Percentiles rank a stretch among this genome's conserved stretches.
Evolutionary conservation across 2,329 filamentous ascomycete genomes (phyloP).

Genomic region (Aspergillus luchuensis): DNA sequence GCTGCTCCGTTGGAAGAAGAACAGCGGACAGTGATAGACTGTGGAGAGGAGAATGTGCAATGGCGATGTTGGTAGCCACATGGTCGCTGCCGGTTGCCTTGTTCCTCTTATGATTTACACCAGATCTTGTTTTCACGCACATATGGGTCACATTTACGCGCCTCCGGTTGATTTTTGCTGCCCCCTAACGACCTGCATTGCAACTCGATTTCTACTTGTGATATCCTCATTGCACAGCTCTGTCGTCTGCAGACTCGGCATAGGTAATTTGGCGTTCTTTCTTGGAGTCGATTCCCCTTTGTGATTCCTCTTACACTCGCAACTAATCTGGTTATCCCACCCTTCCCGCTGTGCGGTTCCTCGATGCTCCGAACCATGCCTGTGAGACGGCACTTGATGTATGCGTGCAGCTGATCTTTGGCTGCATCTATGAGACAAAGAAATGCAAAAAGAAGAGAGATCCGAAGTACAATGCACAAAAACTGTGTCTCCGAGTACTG

Average conservation of each 20-base stretch:
- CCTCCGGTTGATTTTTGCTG: conserved; percentile 28
- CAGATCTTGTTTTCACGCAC: conserved; percentile 29
- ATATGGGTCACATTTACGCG: conserved; percentile 36
- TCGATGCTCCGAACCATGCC: not conserved
- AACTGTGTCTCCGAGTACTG: not conserved
- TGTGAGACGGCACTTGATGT: not conserved
- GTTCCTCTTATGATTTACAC: conserved; percentile 25
- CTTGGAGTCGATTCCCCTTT: conserved; percentile 21
- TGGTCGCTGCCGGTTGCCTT: conserved; percentile 13
- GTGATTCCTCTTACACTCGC: conserved; percentile 15
- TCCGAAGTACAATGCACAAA: not conserved
- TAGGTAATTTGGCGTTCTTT: conserved; percentile 35
- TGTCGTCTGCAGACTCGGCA: conserved; percentile 29
- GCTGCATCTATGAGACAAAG: not conserved
- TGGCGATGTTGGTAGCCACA: not conserved
- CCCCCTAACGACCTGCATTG: conserved; percentile 30
- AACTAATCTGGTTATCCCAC: conserved; percentile 16
- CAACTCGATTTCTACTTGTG: conserved; percentile 24
- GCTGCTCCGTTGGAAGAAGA: conserved; percentile 69
- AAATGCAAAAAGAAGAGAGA: not conserved
- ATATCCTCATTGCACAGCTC: conserved; percentile 29
- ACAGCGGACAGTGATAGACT: conserved; percentile 38
- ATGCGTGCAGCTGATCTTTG: not conserved
- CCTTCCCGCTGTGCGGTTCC: conserved; percentile 8
- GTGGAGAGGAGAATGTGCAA: conserved; percentile 7